phyloP scores from a whole-genome alignment of 2,329 filamentous ascomycete genomes.

The Alternaria solani region DNA sequence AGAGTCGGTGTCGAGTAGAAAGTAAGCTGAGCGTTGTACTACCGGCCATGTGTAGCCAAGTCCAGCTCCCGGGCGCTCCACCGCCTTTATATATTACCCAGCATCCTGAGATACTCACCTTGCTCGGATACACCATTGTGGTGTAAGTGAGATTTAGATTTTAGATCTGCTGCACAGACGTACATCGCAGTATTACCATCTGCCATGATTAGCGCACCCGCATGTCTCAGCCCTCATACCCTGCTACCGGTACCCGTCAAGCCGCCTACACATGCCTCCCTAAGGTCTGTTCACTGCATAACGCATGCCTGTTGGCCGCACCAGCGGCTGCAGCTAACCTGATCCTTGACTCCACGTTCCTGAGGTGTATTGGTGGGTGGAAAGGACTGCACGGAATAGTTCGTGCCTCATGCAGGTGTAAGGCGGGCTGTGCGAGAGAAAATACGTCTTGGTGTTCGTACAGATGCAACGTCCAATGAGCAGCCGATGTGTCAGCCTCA shows the following conservation, averaged over 20 bases:
- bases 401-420: slow-evolving; percentile 5
- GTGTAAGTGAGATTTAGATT: slow-evolving; percentile 13
- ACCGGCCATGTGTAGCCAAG: background rate
- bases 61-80: slow-evolving; percentile 2
- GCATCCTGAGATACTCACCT: slow-evolving; percentile 3
- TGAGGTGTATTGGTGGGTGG: background rate
- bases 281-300: slow-evolving; percentile 1
- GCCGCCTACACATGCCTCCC: background rate
- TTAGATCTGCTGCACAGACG: slow-evolving; percentile 8
- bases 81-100: slow-evolving; percentile 16
- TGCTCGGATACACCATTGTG: slow-evolving; percentile 1
- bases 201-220: slow-evolving; percentile 13
- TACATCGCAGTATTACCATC: slow-evolving; percentile 5
- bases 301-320: background rate
- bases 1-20: slow-evolving; percentile 9
- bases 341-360: slow-evolving; percentile 4
- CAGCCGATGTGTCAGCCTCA: slow-evolving; percentile 10
- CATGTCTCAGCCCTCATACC: slow-evolving; percentile 7
- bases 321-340: slow-evolving; percentile 6
- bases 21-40: slow-evolving; percentile 13
- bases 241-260: slow-evolving; percentile 3
- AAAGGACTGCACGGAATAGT: background rate
- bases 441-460: slow-evolving; percentile 4
- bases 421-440: slow-evolving; percentile 6
- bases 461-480: slow-evolving; percentile 12